Conservation (phyloP, 164 flowering plant species). For the Macadamia integrifolia region DNA sequence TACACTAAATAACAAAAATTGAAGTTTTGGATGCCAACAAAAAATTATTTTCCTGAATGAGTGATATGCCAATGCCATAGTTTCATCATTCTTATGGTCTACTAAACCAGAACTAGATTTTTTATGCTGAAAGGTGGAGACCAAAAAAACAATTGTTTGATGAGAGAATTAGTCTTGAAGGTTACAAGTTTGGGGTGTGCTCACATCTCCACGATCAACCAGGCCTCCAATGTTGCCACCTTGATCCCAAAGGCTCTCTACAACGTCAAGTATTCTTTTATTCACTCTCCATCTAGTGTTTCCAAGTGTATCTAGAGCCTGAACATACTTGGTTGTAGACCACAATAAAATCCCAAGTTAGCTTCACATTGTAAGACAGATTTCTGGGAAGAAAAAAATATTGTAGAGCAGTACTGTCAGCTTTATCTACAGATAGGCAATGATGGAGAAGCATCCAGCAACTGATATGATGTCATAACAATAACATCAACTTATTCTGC, state of each 20-base stretch:
- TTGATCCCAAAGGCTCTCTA: constrained; percentile 72
- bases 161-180: not conserved
- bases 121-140: not conserved
- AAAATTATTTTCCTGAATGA: too few relatives aligned
- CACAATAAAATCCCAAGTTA: not conserved
- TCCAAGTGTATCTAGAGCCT: constrained; percentile 95
- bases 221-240: constrained; percentile 84
- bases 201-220: constrained; percentile 77
- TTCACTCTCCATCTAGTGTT: constrained; percentile 93
- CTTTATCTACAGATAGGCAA: too few relatives aligned
- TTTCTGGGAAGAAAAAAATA: too few relatives aligned
- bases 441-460: too few relatives aligned
- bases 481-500: too few relatives aligned
- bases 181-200: constrained; percentile 17
- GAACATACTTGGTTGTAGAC: constrained; percentile 7
- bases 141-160: not conserved
- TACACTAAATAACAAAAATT: too few relatives aligned
- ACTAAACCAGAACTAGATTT: not conserved
- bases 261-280: constrained; percentile 56
- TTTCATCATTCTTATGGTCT: not conserved
- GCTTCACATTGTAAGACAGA: not conserved
- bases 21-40: too few relatives aligned
- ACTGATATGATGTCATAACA: too few relatives aligned
- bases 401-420: too few relatives aligned
- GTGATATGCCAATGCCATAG: not conserved